Base-by-base conservation (phyloP, 495 filamentous ascomycete genomes). In the Penicillium taxi region DNA sequence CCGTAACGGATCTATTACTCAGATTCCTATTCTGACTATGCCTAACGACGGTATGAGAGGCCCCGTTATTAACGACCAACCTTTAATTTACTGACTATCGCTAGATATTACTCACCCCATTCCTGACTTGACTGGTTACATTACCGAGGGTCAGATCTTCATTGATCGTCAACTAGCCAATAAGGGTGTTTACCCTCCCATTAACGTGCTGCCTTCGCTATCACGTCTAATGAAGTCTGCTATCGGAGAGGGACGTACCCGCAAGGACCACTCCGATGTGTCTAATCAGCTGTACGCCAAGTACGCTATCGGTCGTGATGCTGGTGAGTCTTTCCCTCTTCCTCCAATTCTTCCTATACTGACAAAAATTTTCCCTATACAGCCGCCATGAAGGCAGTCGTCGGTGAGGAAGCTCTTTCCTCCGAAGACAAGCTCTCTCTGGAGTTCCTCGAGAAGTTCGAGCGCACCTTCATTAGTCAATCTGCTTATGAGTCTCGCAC, bases 221-320 rank as follows among this genome's bases (percentile, higher is more conserved):
- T 96, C 93, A 9, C 93, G 91, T 77, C 84, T 99, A 50, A 99
- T 99, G 91, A 99, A 99, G 61, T 96, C 93, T 48, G 93, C 91
- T 54, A 99, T 99, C 48, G 93, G 93, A 55, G 87, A 95, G 64
- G 85, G 84, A 44, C 90, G 82, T 69, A 96, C 91, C 2, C 82
- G 91, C 44, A 85, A 84, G 65, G 91, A 99, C 57, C 91, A 99
- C 66, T 83, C 84, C 39, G 91, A 99, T 64, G 91, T 99, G 24
- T 96, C 93, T 40, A 96, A 96, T 72, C 91, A 99, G 71, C 77
- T 99, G 41, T 99, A 99, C 63, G 91, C 91, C 59, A 99, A 99
- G 69, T 99, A 99, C 62, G 91, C 91, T 61, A 96, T 99, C 55
- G 91, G 91, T 57, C 86, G 87, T 69, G 91, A 99, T 57, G 91